Percentiles rank a stretch among this genome's conserved stretches.
Evolutionary conservation across 2,329 filamentous ascomycete genomes (phyloP).

Genomic region (Xylaria sp.): DNA sequence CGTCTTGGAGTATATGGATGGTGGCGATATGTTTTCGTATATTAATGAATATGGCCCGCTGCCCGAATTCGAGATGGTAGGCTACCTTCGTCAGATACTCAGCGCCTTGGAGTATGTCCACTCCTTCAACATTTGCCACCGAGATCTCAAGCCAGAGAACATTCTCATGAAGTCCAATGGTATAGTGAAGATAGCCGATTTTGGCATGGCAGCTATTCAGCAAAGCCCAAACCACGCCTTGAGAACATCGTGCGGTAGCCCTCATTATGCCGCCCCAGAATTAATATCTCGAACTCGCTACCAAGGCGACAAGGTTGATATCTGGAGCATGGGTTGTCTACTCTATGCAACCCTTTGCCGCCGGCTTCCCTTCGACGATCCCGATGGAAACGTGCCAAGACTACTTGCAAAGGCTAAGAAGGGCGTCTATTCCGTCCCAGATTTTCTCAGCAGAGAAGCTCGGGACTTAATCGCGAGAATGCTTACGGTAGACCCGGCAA

Average conservation of each 20-base stretch:
- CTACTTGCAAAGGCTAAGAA: slow-evolving; percentile 71
- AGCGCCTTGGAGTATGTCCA: slow-evolving; percentile 93
- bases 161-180: slow-evolving; percentile 82
- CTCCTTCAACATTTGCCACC: slow-evolving; percentile 92
- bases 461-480: slow-evolving; percentile 83
- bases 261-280: slow-evolving; percentile 95
- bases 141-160: slow-evolving; percentile 96
- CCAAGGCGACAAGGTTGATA: slow-evolving; percentile 85
- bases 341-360: slow-evolving; percentile 89
- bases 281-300: slow-evolving; percentile 77
- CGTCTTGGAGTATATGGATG: slow-evolving; percentile 89
- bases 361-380: slow-evolving; percentile 82
- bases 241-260: slow-evolving; percentile 92
- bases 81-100: slow-evolving; percentile 92
- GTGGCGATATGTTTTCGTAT: slow-evolving; percentile 84
- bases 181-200: slow-evolving; percentile 93
- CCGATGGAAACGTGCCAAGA: slow-evolving; percentile 61
- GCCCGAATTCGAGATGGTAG: slow-evolving; percentile 81
- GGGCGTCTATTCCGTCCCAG: slow-evolving; percentile 70
- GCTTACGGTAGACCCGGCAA: slow-evolving; percentile 79
- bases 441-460: slow-evolving; percentile 72
- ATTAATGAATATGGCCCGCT: slow-evolving; percentile 80
- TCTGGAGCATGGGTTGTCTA: slow-evolving; percentile 94
- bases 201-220: slow-evolving; percentile 93
- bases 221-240: slow-evolving; percentile 83